phyloP scores from a whole-genome alignment of 2,329 filamentous ascomycete species.

The Fusarium marasasianum region DNA sequence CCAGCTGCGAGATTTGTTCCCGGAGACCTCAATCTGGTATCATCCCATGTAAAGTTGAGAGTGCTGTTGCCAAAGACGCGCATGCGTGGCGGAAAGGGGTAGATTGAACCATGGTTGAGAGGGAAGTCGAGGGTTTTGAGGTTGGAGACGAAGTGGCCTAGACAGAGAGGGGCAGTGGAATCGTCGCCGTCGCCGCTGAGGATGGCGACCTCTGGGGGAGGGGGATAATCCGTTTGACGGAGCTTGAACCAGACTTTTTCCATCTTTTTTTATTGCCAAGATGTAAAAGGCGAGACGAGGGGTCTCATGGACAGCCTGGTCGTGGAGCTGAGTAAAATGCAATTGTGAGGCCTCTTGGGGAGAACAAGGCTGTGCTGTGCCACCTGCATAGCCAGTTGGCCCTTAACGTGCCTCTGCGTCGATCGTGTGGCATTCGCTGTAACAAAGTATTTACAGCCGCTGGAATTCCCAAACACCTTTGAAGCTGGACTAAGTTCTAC shows the following conservation, averaged over 20 bases:
- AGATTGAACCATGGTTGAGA: neutral
- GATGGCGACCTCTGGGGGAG: neutral
- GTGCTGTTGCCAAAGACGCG: fast-evolving
- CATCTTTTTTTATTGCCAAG: neutral
- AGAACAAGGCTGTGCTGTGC: neutral
- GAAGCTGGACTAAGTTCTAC: too few species aligned
- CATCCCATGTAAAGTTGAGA: neutral
- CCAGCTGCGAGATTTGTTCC: neutral
- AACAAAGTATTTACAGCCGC: too few species aligned
- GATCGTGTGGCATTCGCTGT: neutral
- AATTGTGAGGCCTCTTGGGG: neutral
- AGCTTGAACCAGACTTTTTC: slow-evolving; percentile 10
- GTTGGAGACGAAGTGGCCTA: neutral
- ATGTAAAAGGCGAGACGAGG: fast-evolving
- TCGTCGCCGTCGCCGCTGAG: neutral
- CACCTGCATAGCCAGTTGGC: neutral
- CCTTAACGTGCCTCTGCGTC: fast-evolving
- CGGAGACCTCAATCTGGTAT: fast-evolving
- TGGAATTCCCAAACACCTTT: too few species aligned
- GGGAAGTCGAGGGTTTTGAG: neutral
- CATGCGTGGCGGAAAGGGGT: neutral
- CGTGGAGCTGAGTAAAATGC: fast-evolving
- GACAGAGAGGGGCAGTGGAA: neutral
- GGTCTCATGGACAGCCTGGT: fast-evolving
- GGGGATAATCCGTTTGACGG: neutral